Evolutionary conservation across 208 protist species (phyloP).

Genomic region (Strigomonas culicis): DNA sequence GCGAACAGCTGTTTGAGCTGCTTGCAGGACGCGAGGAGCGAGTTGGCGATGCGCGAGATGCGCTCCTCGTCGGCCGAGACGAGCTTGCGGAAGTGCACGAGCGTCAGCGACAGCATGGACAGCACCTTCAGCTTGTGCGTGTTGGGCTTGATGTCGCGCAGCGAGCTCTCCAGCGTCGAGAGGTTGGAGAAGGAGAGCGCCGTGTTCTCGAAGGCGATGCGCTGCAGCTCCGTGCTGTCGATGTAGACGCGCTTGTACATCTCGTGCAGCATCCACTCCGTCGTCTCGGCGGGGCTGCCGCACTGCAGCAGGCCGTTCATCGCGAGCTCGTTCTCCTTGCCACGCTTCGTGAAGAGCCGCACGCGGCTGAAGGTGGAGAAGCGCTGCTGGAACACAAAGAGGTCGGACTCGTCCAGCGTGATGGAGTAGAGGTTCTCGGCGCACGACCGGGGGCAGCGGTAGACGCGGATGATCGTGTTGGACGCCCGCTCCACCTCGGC

Average conservation of each 20-base stretch:
- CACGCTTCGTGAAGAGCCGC: slow-evolving; percentile 32
- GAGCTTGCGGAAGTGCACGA: slow-evolving; percentile 60
- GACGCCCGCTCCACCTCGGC: slow-evolving; percentile 43
- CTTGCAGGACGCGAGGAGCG: slow-evolving; percentile 53
- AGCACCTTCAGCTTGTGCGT: slow-evolving; percentile 47
- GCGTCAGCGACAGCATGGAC: slow-evolving; percentile 51
- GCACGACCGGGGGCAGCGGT: slow-evolving; percentile 62
- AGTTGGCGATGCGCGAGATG: slow-evolving; percentile 48
- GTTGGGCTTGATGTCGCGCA: slow-evolving; percentile 24
- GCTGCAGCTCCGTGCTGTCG: slow-evolving; percentile 58
- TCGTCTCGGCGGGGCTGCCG: slow-evolving; percentile 24
- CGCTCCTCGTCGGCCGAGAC: slow-evolving; percentile 35
- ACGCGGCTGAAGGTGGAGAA: slow-evolving; percentile 67
- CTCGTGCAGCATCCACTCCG: slow-evolving; percentile 55
- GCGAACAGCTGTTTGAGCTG: slow-evolving; percentile 50
- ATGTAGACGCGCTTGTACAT: slow-evolving; percentile 63
- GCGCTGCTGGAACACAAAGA: slow-evolving; percentile 69
- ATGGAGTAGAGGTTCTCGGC: slow-evolving; percentile 65
- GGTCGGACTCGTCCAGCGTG: slow-evolving; percentile 68
- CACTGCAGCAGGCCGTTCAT: slow-evolving; percentile 28
- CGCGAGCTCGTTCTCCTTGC: slow-evolving; percentile 35
- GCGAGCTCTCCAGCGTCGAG: slow-evolving; percentile 25
- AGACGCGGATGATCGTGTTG: slow-evolving; percentile 58
- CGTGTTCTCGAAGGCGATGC: slow-evolving; percentile 48
- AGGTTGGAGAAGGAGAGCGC: slow-evolving; percentile 43